Base-by-base conservation (phyloP, 768 basidiomycete genomes). In the Mycena galopus region DNA sequence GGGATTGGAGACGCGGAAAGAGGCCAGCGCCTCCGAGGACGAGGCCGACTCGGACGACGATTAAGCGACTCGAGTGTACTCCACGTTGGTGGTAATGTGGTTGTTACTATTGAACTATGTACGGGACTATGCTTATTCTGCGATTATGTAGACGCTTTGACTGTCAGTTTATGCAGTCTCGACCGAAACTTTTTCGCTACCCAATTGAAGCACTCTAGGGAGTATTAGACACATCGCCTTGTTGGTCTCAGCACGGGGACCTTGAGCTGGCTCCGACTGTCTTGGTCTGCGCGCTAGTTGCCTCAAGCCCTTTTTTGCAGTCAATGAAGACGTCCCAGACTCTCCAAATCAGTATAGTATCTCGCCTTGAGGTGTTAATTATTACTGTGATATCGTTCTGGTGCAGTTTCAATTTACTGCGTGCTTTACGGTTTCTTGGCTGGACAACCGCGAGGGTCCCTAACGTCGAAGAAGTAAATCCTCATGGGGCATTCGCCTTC, bases 1-100 rank as follows among this genome's bases (percentile, higher is more conserved):
- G 81, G 92, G 90, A 44, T 80, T 93, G 64, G 79, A 82, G 30
- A 70, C 69, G 59, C 75, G 75, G 25, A 77, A 78, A 51, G 79
- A 72, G 76, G 79, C 76, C 58, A 82, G 79, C 56, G 73, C 77
- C 76, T 80, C 80, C 58, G 79, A 77, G 68, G 78, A 82, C 25
- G 79, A 76, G 69, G 77, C 81, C 29, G 83, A 84, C 65, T 82
- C 82, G 61, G 84, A 81, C 58, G 77, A 78, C 66, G 78, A 81
- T 73, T 76, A 78, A 74, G 50, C 73, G 67, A 65, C 74, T 44
- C 64, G 65, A 74, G 70, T 65, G 63, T 60, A 77, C 59, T 75
- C 59, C 67, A 74, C 75, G 78, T 66, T 78, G 75, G 73, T 66
- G 77, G 76, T 77, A 74, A 71, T 71, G 63, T 60, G 17, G 42